Evolutionary conservation across 805 yeast genomes (phyloP).

Genomic region (Yamadazyma phyllophila): DNA sequence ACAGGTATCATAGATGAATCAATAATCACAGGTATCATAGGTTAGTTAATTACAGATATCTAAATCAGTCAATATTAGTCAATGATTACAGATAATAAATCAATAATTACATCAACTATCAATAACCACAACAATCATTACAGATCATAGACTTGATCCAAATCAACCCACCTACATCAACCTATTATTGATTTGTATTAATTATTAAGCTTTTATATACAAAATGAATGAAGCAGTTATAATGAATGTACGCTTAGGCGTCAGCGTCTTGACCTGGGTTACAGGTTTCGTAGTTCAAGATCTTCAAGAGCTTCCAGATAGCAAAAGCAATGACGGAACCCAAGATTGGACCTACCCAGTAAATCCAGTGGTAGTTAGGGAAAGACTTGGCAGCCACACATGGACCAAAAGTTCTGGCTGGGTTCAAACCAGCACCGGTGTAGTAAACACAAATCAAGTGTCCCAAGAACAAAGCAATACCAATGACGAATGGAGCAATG

Average conservation of each 20-base stretch:
- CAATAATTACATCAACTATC: too few species aligned
- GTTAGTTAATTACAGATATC: too few species aligned
- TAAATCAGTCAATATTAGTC: too few species aligned
- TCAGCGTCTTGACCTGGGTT: conserved; percentile 71
- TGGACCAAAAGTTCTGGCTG: conserved; percentile 88
- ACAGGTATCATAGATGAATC: too few species aligned
- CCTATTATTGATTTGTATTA: neutral
- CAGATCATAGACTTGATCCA: too few species aligned
- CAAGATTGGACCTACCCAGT: conserved; percentile 84
- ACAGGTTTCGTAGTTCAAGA: conserved; percentile 56
- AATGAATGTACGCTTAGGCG: conserved; percentile 18
- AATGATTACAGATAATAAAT: too few species aligned
- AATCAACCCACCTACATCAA: too few species aligned
- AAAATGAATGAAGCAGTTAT: neutral
- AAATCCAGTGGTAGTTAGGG: conserved; percentile 87
- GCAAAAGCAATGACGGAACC: conserved; percentile 68
- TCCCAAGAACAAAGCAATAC: conserved; percentile 76
- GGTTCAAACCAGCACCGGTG: conserved; percentile 91
- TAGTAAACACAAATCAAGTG: conserved; percentile 78
- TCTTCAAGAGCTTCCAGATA: conserved; percentile 64
- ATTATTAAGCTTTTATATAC: neutral
- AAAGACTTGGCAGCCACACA: conserved; percentile 67
- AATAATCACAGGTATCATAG: too few species aligned
- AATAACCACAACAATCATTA: too few species aligned
- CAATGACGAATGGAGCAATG: conserved; percentile 81